phyloP scores from a whole-genome alignment of 1,284 basidiomycete genomes.

The Ceratobasidium sp. region DNA sequence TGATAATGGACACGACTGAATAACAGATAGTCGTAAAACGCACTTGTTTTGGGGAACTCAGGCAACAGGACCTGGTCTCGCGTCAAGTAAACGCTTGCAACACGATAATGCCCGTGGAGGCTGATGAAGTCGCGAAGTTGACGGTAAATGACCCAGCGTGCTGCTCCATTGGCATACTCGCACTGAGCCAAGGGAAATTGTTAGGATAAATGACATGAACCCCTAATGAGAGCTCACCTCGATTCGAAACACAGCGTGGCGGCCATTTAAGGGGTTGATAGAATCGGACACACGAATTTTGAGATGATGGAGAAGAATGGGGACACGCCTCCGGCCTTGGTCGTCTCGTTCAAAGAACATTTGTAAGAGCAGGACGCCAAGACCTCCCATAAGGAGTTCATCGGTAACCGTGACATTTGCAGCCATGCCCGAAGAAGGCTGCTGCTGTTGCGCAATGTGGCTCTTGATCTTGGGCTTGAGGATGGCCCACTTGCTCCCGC shows the following conservation, averaged over 20 bases:
- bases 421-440: slow-evolving; percentile 31
- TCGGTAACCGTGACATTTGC: slow-evolving; percentile 78
- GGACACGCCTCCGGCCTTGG: slow-evolving; percentile 80
- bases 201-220: neutral
- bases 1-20: neutral
- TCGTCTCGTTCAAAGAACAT: slow-evolving; percentile 95
- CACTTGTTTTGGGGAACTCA: slow-evolving; percentile 85
- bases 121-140: slow-evolving; percentile 92
- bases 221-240: slow-evolving; percentile 57
- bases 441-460: slow-evolving; percentile 18
- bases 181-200: slow-evolving; percentile 58
- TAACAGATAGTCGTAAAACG: slow-evolving; percentile 8
- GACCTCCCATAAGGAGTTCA: slow-evolving; percentile 81
- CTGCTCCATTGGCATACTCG: slow-evolving; percentile 94
- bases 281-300: slow-evolving; percentile 86
- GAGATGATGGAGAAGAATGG: slow-evolving; percentile 85
- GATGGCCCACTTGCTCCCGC: slow-evolving; percentile 36
- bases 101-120: slow-evolving; percentile 88
- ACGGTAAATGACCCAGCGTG: slow-evolving; percentile 95
- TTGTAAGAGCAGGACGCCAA: slow-evolving; percentile 82
- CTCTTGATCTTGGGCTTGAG: slow-evolving; percentile 36
- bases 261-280: slow-evolving; percentile 76
- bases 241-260: slow-evolving; percentile 86
- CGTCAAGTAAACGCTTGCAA: slow-evolving; percentile 66
- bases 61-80: slow-evolving; percentile 77